These are phyloP conservation scores for Penicillium flavigenum DNA, from an alignment of 495 filamentous ascomycete species.

Conservation along the genomic window DNA sequence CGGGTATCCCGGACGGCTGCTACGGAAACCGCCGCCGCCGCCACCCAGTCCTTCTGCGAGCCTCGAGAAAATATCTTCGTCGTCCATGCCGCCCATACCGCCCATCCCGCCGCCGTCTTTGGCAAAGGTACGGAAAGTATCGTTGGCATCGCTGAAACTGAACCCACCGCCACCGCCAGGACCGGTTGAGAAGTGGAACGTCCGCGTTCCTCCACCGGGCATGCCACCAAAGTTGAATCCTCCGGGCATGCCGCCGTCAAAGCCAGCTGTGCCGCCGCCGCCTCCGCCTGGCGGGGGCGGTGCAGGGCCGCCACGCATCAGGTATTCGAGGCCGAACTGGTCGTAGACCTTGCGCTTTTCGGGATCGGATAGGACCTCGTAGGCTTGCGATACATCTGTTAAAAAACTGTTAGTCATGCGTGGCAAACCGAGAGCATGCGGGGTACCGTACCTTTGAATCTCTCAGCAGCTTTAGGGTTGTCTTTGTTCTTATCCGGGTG, in stretches of 20 bases:
- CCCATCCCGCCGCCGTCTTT: conserved; percentile 44
- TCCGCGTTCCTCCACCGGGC: conserved; percentile 53
- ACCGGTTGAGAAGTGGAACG: conserved; percentile 74
- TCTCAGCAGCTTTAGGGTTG: conserved; percentile 77
- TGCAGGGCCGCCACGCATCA: conserved; percentile 77
- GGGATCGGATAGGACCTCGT: conserved; percentile 95
- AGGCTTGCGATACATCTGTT: conserved; percentile 85
- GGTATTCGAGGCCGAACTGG: conserved; percentile 88
- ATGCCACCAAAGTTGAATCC: conserved; percentile 55
- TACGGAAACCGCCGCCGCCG: conserved; percentile 34
- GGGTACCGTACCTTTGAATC: conserved; percentile 68
- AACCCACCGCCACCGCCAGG: conserved; percentile 61
- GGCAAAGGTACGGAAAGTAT: conserved; percentile 82
- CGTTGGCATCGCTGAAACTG: conserved; percentile 76
- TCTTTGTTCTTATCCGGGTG: conserved; percentile 98
- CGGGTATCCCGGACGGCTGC: conserved; percentile 39
- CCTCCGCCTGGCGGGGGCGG: conserved; percentile 56
- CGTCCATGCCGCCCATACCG: conserved; percentile 50
- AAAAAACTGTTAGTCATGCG: conserved; percentile 16
- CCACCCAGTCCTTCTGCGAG: conserved; percentile 44
- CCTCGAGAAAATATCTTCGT: conserved; percentile 54
- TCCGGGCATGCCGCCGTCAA: conserved; percentile 58
- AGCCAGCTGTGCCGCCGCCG: conserved; percentile 49
- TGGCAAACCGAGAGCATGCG: not conserved
- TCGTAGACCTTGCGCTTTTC: conserved; percentile 97